Conservation (phyloP, 2,329 filamentous ascomycete species). For the Talaromyces sp. region DNA sequence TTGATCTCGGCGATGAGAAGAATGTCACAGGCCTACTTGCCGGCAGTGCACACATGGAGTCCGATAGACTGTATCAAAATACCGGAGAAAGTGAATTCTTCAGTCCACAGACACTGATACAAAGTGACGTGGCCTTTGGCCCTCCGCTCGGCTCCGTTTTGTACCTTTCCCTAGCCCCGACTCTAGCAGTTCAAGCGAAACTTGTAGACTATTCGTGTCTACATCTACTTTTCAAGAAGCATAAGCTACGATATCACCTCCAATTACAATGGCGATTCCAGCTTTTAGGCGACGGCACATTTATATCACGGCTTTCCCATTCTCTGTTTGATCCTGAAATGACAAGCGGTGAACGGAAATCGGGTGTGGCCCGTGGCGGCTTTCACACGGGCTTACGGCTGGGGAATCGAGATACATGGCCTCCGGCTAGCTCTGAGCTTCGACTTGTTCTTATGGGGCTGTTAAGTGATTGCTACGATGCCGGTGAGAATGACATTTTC, state of each 20-base stretch:
- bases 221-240: constrained; percentile 69
- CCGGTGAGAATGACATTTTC: constrained; percentile 24
- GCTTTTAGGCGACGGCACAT: constrained; percentile 78
- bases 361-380: constrained; percentile 66
- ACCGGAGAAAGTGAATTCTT: constrained; percentile 26
- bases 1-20: constrained; percentile 34
- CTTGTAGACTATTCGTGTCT: constrained; percentile 76
- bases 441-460: constrained; percentile 83
- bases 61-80: constrained; percentile 30
- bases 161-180: constrained; percentile 68
- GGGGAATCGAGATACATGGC: constrained; percentile 80
- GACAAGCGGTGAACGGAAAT: constrained; percentile 70
- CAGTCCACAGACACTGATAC: constrained; percentile 20
- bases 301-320: constrained; percentile 73
- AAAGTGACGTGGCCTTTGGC: constrained; percentile 28
- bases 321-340: constrained; percentile 82
- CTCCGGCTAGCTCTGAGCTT: constrained; percentile 90
- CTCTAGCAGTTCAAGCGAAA: constrained; percentile 70
- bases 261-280: constrained; percentile 75
- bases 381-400: constrained; percentile 78
- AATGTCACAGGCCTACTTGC: constrained; percentile 27
- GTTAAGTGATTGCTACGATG: constrained; percentile 68
- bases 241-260: constrained; percentile 70
- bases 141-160: constrained; percentile 54
- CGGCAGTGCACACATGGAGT: constrained; percentile 24